Evolutionary conservation across 2,329 filamentous ascomycete species (phyloP).

Genomic region (Apiospora phragmitis): DNA sequence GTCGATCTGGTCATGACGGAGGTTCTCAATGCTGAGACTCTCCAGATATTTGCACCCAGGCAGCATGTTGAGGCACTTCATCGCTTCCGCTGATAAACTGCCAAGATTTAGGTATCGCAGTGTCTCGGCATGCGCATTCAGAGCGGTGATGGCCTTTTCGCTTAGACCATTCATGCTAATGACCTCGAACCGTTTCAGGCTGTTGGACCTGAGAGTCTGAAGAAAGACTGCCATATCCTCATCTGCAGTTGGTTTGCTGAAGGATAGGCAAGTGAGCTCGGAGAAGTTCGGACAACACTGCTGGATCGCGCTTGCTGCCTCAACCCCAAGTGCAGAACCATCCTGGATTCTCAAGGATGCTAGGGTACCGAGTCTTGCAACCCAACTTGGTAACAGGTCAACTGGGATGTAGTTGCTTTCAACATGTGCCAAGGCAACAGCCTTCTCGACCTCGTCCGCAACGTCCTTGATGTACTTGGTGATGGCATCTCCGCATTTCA

Average conservation of each 20-base stretch:
- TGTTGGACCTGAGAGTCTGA: conserved; percentile 53
- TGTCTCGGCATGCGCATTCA: conserved; percentile 43
- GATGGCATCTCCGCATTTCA: conserved; percentile 58
- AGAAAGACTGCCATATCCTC: conserved; percentile 60
- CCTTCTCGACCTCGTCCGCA: conserved; percentile 41
- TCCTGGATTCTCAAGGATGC: conserved; percentile 61
- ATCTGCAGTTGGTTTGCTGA: conserved; percentile 49
- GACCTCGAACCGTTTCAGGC: conserved; percentile 58
- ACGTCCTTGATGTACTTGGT: conserved; percentile 47
- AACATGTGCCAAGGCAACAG: conserved; percentile 57
- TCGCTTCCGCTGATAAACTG: conserved; percentile 28
- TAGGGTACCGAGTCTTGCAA: conserved; percentile 57
- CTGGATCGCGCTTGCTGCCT: conserved; percentile 54
- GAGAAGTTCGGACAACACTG: conserved; percentile 61
- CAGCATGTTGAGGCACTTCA: conserved; percentile 32
- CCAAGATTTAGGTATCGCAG: conserved; percentile 34
- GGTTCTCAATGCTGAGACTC: conserved; percentile 34
- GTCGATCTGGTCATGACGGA: conserved; percentile 15
- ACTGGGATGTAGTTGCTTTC: conserved; percentile 52
- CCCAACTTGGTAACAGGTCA: conserved; percentile 56
- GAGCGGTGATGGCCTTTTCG: conserved; percentile 54
- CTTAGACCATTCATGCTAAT: conserved; percentile 57
- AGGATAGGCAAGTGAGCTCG: conserved; percentile 57
- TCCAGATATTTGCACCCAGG: conserved; percentile 35
- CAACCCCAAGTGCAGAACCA: conserved; percentile 57